Base-by-base conservation (phyloP, 495 filamentous ascomycete genomes). In the Aspergillus egyptiacus region DNA sequence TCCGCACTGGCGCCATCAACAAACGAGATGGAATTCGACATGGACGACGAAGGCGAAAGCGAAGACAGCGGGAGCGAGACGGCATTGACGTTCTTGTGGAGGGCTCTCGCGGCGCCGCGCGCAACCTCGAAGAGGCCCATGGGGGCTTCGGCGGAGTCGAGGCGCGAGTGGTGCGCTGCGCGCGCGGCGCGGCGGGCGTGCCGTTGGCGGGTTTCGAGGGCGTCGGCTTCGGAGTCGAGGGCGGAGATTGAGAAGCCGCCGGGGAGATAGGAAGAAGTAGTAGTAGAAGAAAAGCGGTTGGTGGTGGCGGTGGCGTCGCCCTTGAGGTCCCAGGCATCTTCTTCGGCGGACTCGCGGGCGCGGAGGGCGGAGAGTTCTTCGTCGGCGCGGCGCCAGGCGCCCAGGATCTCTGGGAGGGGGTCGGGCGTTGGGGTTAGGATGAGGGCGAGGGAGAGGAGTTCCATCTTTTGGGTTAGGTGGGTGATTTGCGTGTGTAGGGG, bases 111-210 rank as follows among this genome's bases (percentile, higher is more conserved):
- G 24, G 90, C 89, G 43, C 84, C 89, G 22, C 89, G 76, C 6
- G 91, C 89, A 33, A 97, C 80, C 52, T 96, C 94, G 59, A 98
- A 97, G 19, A 97, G 71, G 2, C 89, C 90, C 84, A 96, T 91
- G 0, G 93, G 93, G 25, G 88, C 86, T 59, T 94, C 90, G 43
- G 89, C 85, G 11, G 69, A 59, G 28, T 68, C 58, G 15, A 63
- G 57, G 9, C 64, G 58, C n/a, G 56, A 44, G 5, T 65, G 48
- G 50, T 75, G 43, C 32, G 76, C 65, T 0, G 76, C 65, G 0
- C 70, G 64, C 0, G 66, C 64, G 0, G 67, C 65, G 11, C 68
- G 66, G 31, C 62, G 51, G 0, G 67, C 61, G 6, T 70, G 68
- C 36, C 68, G 65, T 49, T 66, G 63, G 36, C 62, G 59, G 0